Percentiles rank a stretch among this genome's conserved stretches.
These are phyloP conservation scores for Alternaria triticina DNA, from an alignment of 2,329 filamentous ascomycete genomes.

Conservation along the genomic window DNA sequence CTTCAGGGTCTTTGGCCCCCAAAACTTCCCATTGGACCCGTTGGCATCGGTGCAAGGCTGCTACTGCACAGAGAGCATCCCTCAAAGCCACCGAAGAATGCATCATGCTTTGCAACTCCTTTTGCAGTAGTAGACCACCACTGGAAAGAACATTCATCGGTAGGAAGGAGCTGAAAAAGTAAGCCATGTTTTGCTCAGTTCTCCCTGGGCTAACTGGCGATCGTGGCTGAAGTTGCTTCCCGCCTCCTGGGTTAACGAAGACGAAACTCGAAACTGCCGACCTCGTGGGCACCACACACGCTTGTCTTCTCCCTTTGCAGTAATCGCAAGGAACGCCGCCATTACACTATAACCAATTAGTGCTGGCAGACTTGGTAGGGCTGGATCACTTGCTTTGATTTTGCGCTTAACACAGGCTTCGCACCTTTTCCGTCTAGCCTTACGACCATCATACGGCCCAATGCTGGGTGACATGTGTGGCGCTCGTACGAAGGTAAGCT, in stretches of 20 bases:
- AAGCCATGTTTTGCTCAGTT: constrained; percentile 17
- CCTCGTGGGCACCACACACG: constrained; percentile 15
- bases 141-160: constrained; percentile 27
- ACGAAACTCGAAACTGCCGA: constrained; percentile 11
- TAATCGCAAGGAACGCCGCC: constrained; percentile 30
- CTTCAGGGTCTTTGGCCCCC: neutral
- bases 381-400: constrained; percentile 25
- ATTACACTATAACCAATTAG: constrained; percentile 23
- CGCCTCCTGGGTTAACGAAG: constrained; percentile 19
- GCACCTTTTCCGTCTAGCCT: constrained; percentile 33
- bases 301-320: constrained; percentile 24
- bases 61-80: constrained; percentile 29
- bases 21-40: neutral
- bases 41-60: constrained; percentile 16
- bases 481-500: neutral
- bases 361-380: neutral
- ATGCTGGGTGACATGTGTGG: constrained; percentile 18
- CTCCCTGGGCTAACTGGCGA: neutral
- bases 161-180: constrained; percentile 33
- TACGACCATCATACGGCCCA: constrained; percentile 40
- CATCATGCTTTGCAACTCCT: constrained; percentile 17
- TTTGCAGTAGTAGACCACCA: constrained; percentile 5
- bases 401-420: constrained; percentile 33
- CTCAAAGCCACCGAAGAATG: constrained; percentile 21
- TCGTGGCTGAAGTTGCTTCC: neutral